Evolutionary conservation across 345 rosid genomes (phyloP), one percentile per base, ranked within the genome.

Genomic region (Brassica napus): DNA sequence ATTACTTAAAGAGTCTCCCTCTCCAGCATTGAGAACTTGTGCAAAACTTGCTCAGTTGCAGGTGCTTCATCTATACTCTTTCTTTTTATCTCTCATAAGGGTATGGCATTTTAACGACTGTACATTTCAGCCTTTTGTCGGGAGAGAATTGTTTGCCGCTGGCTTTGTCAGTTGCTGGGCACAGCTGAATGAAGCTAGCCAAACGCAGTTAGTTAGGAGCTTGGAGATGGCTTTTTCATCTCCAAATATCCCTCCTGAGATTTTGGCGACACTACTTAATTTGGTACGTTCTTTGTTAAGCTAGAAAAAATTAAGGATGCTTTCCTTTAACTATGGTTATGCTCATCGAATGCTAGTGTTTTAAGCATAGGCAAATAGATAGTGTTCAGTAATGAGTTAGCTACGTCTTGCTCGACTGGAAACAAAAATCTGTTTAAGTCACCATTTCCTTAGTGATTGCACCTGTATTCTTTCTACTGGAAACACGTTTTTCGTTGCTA

Each of bases 81-180:
- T 60, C 8, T 64, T 35, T 6, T 72, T 28, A 49, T 44, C 73
- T 57, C 65, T 16, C 61, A 69, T 54, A n/a, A 55, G 75, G 31
- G 42, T 81, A n/a, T 65, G 69, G 69, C 52, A 81, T 72, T 75
- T 83, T 68, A 88, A 80, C 49, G 73, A 74, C 47, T 32, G n/a
- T 60, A 65, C 71, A 79, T 77, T 86, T 80, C 91, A 94, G 99
- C 99, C 99, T 85, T 86, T 88, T 73, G 92, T 91, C 75, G 99
- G 99, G 71, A 89, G 99, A 76, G 98, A 93, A 88, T 84, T 94
- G 88, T 94, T 94, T 84, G 96, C 99, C 65, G 99, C 99, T 80
- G 97, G 99, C 78, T 94, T 94, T 86, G 99, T 94, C 81, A 94
- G 99, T 86, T 94, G 98, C 86, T 94, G 99, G 99, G 86, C 91